A percentile compares a stretch with the other conserved stretches of the same genome.
phyloP scores from a whole-genome alignment of 768 basidiomycete genomes.

The Lactarius psammicola region DNA sequence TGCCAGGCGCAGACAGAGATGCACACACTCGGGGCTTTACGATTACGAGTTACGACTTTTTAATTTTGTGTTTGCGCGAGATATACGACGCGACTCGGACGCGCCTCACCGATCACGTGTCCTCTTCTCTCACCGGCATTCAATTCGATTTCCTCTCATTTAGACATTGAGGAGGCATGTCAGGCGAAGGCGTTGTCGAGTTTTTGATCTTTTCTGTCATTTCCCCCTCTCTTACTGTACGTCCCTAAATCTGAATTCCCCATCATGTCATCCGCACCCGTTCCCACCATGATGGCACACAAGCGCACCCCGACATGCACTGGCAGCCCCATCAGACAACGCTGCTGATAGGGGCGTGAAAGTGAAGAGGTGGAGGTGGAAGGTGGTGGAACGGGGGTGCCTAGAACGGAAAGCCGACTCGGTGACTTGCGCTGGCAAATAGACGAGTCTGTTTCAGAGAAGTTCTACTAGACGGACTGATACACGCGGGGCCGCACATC shows the following conservation, averaged over 20 bases:
- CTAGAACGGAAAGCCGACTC: conserved; percentile 3
- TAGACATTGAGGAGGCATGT: background rate
- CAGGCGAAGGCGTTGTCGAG: background rate
- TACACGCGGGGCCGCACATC: conserved; percentile 18
- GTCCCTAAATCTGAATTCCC: background rate
- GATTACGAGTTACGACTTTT: background rate
- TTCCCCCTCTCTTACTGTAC: too few species aligned
- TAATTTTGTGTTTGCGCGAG: background rate
- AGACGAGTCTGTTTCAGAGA: background rate
- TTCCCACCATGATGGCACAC: conserved; percentile 14
- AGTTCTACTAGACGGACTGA: background rate
- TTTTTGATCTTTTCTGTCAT: background rate
- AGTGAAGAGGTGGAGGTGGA: conserved; percentile 12
- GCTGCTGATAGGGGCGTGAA: conserved; percentile 20
- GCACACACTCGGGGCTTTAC: conserved; percentile 6
- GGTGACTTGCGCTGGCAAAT: conserved; percentile 9
- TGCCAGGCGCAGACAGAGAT: too few species aligned
- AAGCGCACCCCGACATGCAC: conserved; percentile 5
- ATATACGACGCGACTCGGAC: conserved; percentile 17
- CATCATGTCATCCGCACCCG: conserved; percentile 21
- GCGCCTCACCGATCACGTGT: conserved; percentile 2
- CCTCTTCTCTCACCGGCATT: background rate
- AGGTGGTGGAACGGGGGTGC: background rate
- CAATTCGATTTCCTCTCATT: background rate
- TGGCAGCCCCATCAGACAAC: background rate